phyloP scores from a whole-genome alignment of 768 basidiomycete species.

The Boletus reticuloceps region DNA sequence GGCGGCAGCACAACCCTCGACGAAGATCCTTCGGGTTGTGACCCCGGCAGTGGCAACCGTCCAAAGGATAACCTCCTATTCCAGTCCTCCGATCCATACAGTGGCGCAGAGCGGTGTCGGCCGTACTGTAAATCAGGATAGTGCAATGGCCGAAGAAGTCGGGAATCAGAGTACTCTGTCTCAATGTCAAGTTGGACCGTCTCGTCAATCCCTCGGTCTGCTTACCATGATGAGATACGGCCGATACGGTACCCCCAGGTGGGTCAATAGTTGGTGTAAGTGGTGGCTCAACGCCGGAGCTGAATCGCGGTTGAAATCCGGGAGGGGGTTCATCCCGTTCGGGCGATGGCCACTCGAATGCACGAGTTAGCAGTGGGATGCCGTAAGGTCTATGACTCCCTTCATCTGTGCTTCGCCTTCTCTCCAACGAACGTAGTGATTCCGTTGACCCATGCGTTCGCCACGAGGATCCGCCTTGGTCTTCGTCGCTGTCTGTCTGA shows the following conservation, averaged over 20 bases:
- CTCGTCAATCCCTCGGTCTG: not conserved
- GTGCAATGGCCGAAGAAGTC: slow-evolving; percentile 17
- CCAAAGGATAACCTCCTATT: slow-evolving; percentile 24
- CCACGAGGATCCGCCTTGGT: slow-evolving; percentile 41
- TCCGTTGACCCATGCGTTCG: slow-evolving; percentile 16
- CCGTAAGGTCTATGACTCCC: slow-evolving; percentile 12
- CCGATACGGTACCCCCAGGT: slow-evolving; percentile 3
- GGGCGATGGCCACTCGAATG: slow-evolving; percentile 25
- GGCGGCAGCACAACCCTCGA: slow-evolving; percentile 28
- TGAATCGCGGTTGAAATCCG: slow-evolving; percentile 9
- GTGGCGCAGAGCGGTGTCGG: slow-evolving; percentile 25
- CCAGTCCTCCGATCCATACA: slow-evolving; percentile 26
- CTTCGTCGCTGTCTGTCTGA: slow-evolving; percentile 41
- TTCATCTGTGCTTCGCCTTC: slow-evolving; percentile 20
- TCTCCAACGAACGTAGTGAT: slow-evolving; percentile 1
- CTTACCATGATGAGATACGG: slow-evolving; percentile 22
- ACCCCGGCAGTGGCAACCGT: slow-evolving; percentile 6
- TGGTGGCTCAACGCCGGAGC: slow-evolving; percentile 10
- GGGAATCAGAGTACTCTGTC: slow-evolving; percentile 18
- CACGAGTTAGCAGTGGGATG: slow-evolving; percentile 16
- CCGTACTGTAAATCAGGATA: slow-evolving; percentile 20
- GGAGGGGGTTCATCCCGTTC: slow-evolving; percentile 14
- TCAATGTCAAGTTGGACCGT: slow-evolving; percentile 4
- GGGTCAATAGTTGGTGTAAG: slow-evolving; percentile 15
- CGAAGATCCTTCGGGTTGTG: slow-evolving; percentile 14